phyloP scores from a whole-genome alignment of 1,284 basidiomycete genomes.

The Leccinum huronense region DNA sequence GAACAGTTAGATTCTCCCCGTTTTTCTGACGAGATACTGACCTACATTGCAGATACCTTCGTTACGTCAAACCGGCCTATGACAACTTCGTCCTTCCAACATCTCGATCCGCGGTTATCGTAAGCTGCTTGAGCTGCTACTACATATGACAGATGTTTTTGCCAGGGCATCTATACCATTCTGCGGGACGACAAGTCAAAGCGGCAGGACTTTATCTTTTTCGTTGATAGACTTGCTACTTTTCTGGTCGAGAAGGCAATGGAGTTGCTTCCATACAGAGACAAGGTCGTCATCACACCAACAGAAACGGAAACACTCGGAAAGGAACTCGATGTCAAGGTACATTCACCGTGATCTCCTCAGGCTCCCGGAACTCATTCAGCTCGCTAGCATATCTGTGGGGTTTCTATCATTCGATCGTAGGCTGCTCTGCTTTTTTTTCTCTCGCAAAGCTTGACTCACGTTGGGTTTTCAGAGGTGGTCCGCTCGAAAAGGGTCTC shows the following conservation, averaged over 20 bases:
- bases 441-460: slow-evolving; percentile 8
- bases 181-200: slow-evolving; percentile 70
- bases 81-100: slow-evolving; percentile 95
- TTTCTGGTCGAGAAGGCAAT: slow-evolving; percentile 85
- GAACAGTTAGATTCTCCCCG: slow-evolving; percentile 64
- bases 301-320: slow-evolving; percentile 59
- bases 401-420: slow-evolving; percentile 83
- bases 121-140: slow-evolving; percentile 38
- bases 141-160: slow-evolving; percentile 8
- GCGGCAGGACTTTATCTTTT: slow-evolving; percentile 88
- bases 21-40: slow-evolving; percentile 9
- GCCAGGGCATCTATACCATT: slow-evolving; percentile 85
- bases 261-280: slow-evolving; percentile 71
- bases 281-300: slow-evolving; percentile 70
- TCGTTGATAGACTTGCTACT: slow-evolving; percentile 82
- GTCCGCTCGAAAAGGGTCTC: slow-evolving; percentile 89
- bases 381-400: slow-evolving; percentile 57
- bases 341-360: slow-evolving; percentile 24
- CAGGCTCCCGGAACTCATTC: slow-evolving; percentile 6
- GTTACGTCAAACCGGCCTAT: slow-evolving; percentile 91
- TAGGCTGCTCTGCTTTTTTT: slow-evolving; percentile 38
- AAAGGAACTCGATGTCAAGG: slow-evolving; percentile 58
- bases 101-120: slow-evolving; percentile 84
- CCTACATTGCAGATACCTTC: slow-evolving; percentile 64
- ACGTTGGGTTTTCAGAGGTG: slow-evolving; percentile 56